Percentiles rank a stretch among this genome's conserved stretches.
These are phyloP conservation scores for Pseudogymnoascus sp. DNA, from an alignment of 2,329 filamentous ascomycete genomes.

Conservation along the genomic window DNA sequence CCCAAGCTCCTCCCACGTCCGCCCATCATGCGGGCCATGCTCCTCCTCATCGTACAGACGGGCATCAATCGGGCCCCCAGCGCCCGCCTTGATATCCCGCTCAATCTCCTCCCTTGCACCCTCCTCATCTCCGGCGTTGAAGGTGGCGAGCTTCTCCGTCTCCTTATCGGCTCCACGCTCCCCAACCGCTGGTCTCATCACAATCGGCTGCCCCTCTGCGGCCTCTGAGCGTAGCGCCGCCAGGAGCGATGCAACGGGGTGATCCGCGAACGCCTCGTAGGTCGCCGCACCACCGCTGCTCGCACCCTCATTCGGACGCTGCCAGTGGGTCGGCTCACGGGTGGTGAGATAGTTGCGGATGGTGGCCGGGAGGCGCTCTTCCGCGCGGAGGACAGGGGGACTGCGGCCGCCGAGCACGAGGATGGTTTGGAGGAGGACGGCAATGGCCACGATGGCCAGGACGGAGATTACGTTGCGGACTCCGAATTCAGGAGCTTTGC, in stretches of 20 bases:
- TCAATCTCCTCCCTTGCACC: constrained; percentile 14
- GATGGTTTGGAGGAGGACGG: constrained; percentile 25
- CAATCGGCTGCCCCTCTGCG: constrained; percentile 7
- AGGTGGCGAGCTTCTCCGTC: constrained; percentile 12
- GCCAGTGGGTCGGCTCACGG: neutral
- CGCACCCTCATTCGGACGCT: neutral
- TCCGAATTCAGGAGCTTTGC: neutral
- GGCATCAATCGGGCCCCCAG: constrained; percentile 16
- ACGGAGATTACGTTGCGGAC: constrained; percentile 19
- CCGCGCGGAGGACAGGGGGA: constrained; percentile 21
- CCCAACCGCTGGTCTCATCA: neutral
- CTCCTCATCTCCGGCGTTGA: constrained; percentile 12
- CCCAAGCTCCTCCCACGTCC: constrained; percentile 27
- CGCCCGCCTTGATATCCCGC: neutral
- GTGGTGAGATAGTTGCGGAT: neutral
- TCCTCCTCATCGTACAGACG: constrained; percentile 22
- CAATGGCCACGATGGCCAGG: constrained; percentile 18
- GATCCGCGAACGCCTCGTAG: constrained; percentile 2
- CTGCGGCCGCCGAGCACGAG: constrained; percentile 26
- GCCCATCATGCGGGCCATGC: constrained; percentile 20
- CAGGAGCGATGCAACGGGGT: constrained; percentile 2
- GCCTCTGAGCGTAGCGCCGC: neutral
- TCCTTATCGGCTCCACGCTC: neutral
- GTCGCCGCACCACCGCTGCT: neutral
- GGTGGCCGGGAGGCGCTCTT: constrained; percentile 16